Conservation (phyloP, 176 grass and related monocot species). For the Carex kokanica region DNA sequence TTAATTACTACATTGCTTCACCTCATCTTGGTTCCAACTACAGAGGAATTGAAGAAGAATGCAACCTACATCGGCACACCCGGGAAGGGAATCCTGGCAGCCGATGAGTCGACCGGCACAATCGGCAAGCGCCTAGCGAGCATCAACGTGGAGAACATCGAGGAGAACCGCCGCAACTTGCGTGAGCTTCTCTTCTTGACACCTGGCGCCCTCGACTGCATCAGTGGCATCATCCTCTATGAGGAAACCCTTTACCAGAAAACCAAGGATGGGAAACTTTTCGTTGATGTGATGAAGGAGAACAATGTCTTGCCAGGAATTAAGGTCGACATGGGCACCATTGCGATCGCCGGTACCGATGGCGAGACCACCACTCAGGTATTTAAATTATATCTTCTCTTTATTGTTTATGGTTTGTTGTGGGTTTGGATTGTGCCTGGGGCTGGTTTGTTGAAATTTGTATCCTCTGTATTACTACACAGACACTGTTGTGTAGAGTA, state of each 20-base stretch:
- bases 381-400: neutral
- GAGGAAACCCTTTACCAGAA: constrained; percentile 87
- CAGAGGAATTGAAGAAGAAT: constrained; percentile 31
- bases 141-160: constrained; percentile 74
- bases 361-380: constrained; percentile 27
- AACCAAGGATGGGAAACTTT: constrained; percentile 50
- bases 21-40: neutral
- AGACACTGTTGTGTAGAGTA: too few species aligned
- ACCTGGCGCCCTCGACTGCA: constrained; percentile 47
- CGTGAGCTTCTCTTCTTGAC: constrained; percentile 51
- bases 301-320: constrained; percentile 59
- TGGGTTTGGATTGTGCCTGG: neutral
- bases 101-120: constrained; percentile 76
- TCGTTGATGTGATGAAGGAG: constrained; percentile 58
- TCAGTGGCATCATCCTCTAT: constrained; percentile 75
- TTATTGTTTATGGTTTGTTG: neutral
- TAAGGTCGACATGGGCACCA: constrained; percentile 65
- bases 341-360: neutral
- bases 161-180: constrained; percentile 61
- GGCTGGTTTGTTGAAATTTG: neutral
- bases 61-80: constrained; percentile 30
- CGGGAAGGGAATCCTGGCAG: constrained; percentile 67
- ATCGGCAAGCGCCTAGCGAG: constrained; percentile 63
- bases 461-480: too few species aligned
- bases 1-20: neutral